Base-by-base conservation (phyloP, 805 yeast genomes). In the Saturnispora besseyi region DNA sequence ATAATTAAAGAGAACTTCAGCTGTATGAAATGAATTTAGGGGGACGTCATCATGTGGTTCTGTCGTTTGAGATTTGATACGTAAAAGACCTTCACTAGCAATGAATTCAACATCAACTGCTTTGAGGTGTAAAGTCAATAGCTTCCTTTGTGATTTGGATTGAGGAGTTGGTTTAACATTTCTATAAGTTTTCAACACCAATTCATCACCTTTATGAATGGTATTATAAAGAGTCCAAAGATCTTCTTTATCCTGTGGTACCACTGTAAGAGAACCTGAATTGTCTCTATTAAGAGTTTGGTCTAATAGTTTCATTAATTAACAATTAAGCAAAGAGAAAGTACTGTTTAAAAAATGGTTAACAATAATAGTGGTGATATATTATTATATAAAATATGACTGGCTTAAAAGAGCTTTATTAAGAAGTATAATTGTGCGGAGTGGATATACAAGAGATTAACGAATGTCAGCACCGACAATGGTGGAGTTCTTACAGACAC, bases 191-290 rank as follows among this genome's bases (percentile, higher is more conserved):
- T 75, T 74, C 49, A 90, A 69, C 51, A 79, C 78, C 5, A 91
- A 73, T 55, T 78, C 82, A 67, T 93, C 98, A 21, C 83, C 85
- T 49, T 78, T 77, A 45, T 81, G 82, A 3, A 93, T 73, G 26
- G 93, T 69, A 60, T 91, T 93, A 70, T 88, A 88, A 4, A 87
- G 62, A 26, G 85, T 81, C 88, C 96, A 93, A 53, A 93, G 71
- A 64, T 91, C 99, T 58, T 91, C 97, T 44, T 84, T 79, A 59
- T 93, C 98, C 59, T 90, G 85, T 0, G 97, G 90, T 3, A 80
- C 69, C 21, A 91, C 63, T 0, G 85, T 74, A 21, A 87, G 72
- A 2, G 74, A 66, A 5, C 91, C 95, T 51, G 83, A 74, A 46
- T 74, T 70, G 55, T 82, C 87, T 55, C 76, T 79, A 48, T 75